phyloP scores from a whole-genome alignment of 306 rosid species.

The Parietaria judaica region DNA sequence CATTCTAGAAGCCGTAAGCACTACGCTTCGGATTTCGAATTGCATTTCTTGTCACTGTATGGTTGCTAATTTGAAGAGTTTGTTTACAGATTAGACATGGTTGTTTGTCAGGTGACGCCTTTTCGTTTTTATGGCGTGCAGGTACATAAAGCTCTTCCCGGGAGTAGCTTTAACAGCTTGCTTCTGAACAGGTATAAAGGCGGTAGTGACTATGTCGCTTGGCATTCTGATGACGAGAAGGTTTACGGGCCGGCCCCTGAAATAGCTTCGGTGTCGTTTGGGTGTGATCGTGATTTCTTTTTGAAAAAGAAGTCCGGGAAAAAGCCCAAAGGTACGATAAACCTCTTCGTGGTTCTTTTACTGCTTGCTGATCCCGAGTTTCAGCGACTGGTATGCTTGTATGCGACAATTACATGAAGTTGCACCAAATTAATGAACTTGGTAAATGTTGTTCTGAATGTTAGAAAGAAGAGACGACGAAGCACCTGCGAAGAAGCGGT shows the following conservation, averaged over 20 bases:
- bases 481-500: constrained; percentile 53
- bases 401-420: not conserved
- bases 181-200: constrained; percentile 77
- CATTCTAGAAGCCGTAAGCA: constrained; percentile 65
- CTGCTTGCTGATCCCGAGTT: no score
- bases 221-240: constrained; percentile 97
- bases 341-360: not conserved
- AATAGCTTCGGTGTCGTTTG: constrained; percentile 75
- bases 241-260: constrained; percentile 76
- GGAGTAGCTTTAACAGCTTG: constrained; percentile 84
- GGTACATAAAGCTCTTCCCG: constrained; percentile 88
- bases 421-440: not conserved
- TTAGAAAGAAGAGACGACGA: constrained; percentile 33
- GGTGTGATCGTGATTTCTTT: constrained; percentile 84
- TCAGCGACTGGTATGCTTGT: no score
- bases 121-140: constrained; percentile 15
- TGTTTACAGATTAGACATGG: not conserved
- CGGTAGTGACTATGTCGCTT: constrained; percentile 78
- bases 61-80: not conserved
- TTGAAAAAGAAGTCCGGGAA: constrained; percentile 59
- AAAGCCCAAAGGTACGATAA: constrained; percentile 36
- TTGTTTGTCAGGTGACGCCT: not conserved
- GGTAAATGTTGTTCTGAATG: constrained; percentile 17
- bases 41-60: not conserved
- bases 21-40: not conserved